Base-by-base conservation (phyloP, 2,329 filamentous ascomycete species). In the Tolypocladium ovalisporum region DNA sequence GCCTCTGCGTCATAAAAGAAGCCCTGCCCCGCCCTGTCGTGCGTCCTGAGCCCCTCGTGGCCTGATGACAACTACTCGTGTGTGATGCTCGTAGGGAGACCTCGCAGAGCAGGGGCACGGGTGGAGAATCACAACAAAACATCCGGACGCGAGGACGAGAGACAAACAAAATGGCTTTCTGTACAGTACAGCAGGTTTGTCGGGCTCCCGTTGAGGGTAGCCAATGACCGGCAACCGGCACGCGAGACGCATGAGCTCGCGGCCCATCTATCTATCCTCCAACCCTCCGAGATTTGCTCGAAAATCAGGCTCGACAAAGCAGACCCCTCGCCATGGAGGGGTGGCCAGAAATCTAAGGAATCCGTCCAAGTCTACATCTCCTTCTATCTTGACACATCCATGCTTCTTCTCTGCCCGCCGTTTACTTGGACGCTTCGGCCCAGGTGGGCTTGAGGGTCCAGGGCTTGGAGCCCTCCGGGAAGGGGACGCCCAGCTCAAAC, bases 401-500 rank as follows among this genome's bases (percentile, higher is more conserved):
- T 34, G 19, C 22, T 51, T 51, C 36, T 53, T 19, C 35, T 54
- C 35, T 29, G 34, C 8, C 35, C 42, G 6, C 2, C 19, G n/a
- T 36, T 59, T 66, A 66, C 54, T 66, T 62, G 55, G 67, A 71
- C 61, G n/a, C n/a, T n/a, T 70, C 67, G 42, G 69, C 66, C 64
- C 69, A 67, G 56, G 72, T 74, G 56, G 73, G 70, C 83, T 90
- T 90, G 76, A 93, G 84, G 64, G 75, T 78, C 73, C 79, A 87
- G 68, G 79, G 70, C 67, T 71, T 64, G 17, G 74, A 73, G 65
- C 81, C 80, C 71, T 83, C 82, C 65, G 84, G 73, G 72, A 97
- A 97, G 39, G 93, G 92, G 59, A 97, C 93, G 67, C 93, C 93
- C 17, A 97, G 84, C 81, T 97, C 93, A 65, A 97, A 93, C 54